Conservation (phyloP, 2,329 filamentous ascomycete genomes). For the Clathrospora elynae region DNA sequence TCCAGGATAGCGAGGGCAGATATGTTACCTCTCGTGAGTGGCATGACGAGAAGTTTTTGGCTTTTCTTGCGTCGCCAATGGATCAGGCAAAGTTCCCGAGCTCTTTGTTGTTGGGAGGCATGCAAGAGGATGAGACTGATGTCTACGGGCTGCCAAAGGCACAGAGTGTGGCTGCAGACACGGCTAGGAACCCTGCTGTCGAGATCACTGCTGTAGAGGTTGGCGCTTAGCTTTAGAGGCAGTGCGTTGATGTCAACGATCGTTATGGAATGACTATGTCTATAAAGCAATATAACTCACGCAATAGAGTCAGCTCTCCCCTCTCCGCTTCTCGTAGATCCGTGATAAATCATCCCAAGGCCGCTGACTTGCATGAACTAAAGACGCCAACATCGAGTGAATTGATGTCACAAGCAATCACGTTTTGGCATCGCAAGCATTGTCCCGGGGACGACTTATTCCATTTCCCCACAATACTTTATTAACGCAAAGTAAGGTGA, state of each 20-base stretch:
- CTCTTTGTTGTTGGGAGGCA: slow-evolving; percentile 10
- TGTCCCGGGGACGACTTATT: too few species aligned
- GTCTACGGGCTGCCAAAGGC: slow-evolving; percentile 2
- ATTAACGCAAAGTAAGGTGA: background rate
- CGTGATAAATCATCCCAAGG: background rate
- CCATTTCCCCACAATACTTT: background rate
- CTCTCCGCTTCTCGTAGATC: background rate
- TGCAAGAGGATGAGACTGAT: slow-evolving; percentile 13
- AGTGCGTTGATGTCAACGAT: background rate
- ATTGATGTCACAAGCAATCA: too few species aligned
- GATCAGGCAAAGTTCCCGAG: slow-evolving; percentile 13
- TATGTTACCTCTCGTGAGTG: slow-evolving; percentile 56
- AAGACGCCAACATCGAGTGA: too few species aligned
- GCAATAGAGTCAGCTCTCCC: background rate
- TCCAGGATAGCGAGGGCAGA: slow-evolving; percentile 60
- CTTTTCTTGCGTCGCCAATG: slow-evolving; percentile 27
- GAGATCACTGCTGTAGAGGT: slow-evolving; percentile 10
- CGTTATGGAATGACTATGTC: background rate
- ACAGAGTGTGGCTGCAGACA: slow-evolving; percentile 1
- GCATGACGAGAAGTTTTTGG: slow-evolving; percentile 44
- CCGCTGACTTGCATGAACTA: too few species aligned
- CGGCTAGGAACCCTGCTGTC: background rate
- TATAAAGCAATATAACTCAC: background rate
- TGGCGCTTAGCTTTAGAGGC: slow-evolving; percentile 2
- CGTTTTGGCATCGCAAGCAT: too few species aligned